These are phyloP conservation scores for Pichia rugopelliculosa DNA, from an alignment of 805 yeast genomes.

Conservation along the genomic window DNA sequence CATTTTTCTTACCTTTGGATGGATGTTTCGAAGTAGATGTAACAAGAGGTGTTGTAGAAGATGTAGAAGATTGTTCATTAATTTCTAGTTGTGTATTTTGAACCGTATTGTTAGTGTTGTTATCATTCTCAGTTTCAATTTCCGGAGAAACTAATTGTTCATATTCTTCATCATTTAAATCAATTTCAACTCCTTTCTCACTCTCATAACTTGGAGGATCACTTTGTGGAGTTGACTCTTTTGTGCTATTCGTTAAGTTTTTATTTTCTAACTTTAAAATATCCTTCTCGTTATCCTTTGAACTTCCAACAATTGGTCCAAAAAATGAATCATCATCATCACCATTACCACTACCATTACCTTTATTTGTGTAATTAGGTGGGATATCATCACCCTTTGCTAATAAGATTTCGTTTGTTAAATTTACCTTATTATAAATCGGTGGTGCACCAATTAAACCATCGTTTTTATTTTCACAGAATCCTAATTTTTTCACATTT, in stretches of 20 bases:
- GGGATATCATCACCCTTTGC: constrained; percentile 71
- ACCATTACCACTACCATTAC: not conserved
- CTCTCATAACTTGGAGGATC: constrained; percentile 27
- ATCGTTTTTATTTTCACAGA: constrained; percentile 41
- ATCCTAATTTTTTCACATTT: constrained; percentile 55
- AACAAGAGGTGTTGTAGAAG: not conserved
- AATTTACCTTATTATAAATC: constrained; percentile 22
- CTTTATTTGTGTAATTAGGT: constrained; percentile 43
- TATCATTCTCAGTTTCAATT: not conserved
- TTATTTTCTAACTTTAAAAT: not conserved
- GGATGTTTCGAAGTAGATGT: not conserved
- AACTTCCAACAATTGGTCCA: constrained; percentile 31
- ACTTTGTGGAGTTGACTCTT: constrained; percentile 18
- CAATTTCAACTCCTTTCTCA: constrained; percentile 8
- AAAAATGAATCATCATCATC: constrained; percentile 52
- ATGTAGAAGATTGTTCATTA: not conserved
- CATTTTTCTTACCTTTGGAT: constrained; percentile 11
- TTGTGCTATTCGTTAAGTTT: not conserved
- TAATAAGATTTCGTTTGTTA: constrained; percentile 43
- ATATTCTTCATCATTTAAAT: constrained; percentile 1
- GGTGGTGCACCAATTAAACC: constrained; percentile 36
- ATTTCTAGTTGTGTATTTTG: constrained; percentile 8
- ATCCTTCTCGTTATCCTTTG: not conserved
- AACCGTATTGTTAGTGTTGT: not conserved
- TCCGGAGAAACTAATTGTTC: not conserved